Percentiles rank a stretch among this genome's conserved stretches.
These are phyloP conservation scores for Rhizopus delemar DNA, from an alignment of 371 early-diverging fungal species.

Conservation along the genomic window DNA sequence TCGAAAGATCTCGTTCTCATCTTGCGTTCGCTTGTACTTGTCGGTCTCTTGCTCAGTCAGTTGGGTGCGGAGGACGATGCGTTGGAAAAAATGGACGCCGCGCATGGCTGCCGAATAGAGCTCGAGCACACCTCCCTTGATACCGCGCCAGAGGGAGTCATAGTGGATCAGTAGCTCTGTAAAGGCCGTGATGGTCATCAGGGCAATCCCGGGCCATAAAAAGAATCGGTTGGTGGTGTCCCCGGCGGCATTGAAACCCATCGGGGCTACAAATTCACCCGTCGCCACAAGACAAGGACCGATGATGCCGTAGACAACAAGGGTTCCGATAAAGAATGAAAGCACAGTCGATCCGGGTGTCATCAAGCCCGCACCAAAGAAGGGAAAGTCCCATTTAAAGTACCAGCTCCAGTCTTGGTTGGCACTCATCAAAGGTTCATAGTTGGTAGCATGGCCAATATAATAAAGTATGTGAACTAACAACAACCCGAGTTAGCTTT, in stretches of 20 bases:
- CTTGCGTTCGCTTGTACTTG: slow-evolving; percentile 8
- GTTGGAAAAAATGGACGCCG: slow-evolving; percentile 15
- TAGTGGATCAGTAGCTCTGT: slow-evolving; percentile 63
- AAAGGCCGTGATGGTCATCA: slow-evolving; percentile 68
- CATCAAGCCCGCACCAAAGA: slow-evolving; percentile 75
- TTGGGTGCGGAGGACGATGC: slow-evolving; percentile 11
- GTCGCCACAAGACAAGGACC: slow-evolving; percentile 45
- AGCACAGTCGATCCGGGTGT: slow-evolving; percentile 59
- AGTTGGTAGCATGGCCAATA: slow-evolving; percentile 55
- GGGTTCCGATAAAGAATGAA: slow-evolving; percentile 58
- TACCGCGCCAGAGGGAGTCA: slow-evolving; percentile 56
- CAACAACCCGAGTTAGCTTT: background rate
- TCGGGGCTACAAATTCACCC: slow-evolving; percentile 38
- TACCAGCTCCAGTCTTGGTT: slow-evolving; percentile 63
- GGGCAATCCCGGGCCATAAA: slow-evolving; percentile 74
- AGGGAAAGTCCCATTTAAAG: slow-evolving; percentile 59
- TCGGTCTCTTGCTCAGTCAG: slow-evolving; percentile 2
- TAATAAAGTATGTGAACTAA: slow-evolving; percentile 61
- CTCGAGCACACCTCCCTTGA: slow-evolving; percentile 44
- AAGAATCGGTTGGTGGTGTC: slow-evolving; percentile 57
- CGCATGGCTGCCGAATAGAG: slow-evolving; percentile 9
- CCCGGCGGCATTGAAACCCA: slow-evolving; percentile 39
- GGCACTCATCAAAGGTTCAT: slow-evolving; percentile 50
- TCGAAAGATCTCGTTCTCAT: slow-evolving; percentile 34
- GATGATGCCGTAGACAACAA: slow-evolving; percentile 60